Base-by-base conservation (phyloP, 176 grass and related monocot genomes). In the Oryza brachyantha region DNA sequence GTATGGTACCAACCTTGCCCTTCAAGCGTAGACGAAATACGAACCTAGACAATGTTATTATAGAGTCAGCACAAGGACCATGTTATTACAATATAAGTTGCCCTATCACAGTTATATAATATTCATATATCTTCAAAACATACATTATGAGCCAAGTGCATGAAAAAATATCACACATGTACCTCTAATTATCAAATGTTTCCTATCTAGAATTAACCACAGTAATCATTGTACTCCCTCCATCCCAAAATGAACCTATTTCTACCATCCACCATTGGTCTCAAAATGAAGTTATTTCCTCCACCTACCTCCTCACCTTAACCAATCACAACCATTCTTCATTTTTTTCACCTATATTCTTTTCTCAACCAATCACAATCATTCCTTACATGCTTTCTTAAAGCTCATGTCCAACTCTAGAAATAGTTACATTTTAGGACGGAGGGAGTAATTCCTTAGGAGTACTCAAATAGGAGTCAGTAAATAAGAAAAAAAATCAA, bases 1-100 rank as follows among this genome's bases (percentile, higher is more conserved):
- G 66, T 70, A 79, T 97, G 95, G 68, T 92, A 86, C 95, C 95
- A 71, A 74, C 85, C 91, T 86, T 92, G 87, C 19, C 89, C 89
- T 27, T 90, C 95, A 72, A 86, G 29, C 66, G 94, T 97, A 36
- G 83, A 83, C 58, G 95, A 94, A 50, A 97, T 77, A 82, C 91
- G 87, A 76, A 97, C 85, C 95, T 96, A 86, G 63, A 61, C 64
- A 83, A 57, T n/a, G n/a, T n/a, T n/a, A n/a, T n/a, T 66, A 66
- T 74, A 43, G 54, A 86, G 16, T 70, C 21, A 66, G 61, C 42
- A 64, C 22, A 89, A 50, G 45, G 32, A 76, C 21, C 61, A 50
- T 68, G 39, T 52, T 68, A n/a, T 73, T 24, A 59, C 46, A 79
- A 22, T 52, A 66, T 59, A 81, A 74, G 21, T 68, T 62, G 37